phyloP scores from a whole-genome alignment of 2,329 filamentous ascomycete genomes.

The Macroventuria anomochaeta region DNA sequence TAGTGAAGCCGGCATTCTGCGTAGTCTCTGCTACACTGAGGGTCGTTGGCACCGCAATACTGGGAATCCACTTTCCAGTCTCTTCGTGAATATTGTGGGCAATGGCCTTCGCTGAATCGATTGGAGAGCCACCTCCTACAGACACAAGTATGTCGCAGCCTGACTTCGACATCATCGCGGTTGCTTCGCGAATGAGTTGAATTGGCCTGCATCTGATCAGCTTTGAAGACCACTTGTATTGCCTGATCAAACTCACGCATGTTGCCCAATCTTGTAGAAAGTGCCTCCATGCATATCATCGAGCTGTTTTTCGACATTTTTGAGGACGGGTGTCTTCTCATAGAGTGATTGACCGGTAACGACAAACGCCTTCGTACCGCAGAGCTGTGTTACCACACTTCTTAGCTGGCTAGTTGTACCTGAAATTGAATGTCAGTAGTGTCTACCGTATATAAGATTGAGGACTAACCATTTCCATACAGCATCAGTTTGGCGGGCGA shows the following conservation, averaged over 20 bases:
- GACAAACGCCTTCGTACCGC: conserved; percentile 60
- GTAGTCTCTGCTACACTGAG: conserved; percentile 63
- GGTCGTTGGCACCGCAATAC: conserved; percentile 49
- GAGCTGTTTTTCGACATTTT: conserved; percentile 58
- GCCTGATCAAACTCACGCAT: conserved; percentile 56
- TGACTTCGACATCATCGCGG: conserved; percentile 45
- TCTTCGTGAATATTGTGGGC: conserved; percentile 49
- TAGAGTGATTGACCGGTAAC: conserved; percentile 62
- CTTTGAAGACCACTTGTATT: neutral
- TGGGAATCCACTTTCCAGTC: conserved; percentile 48
- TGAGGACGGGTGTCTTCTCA: conserved; percentile 61
- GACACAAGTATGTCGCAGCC: conserved; percentile 44
- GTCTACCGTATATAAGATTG: neutral
- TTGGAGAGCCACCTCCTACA: conserved; percentile 58
- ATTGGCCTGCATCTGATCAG: conserved; percentile 40
- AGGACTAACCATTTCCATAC: conserved; percentile 42
- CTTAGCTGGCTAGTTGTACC: conserved; percentile 44
- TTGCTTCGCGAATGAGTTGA: conserved; percentile 45
- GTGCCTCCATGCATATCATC: conserved; percentile 59
- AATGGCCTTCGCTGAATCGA: conserved; percentile 55
- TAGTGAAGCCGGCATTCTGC: conserved; percentile 60
- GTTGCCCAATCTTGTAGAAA: conserved; percentile 62
- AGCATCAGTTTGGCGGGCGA: conserved; percentile 48
- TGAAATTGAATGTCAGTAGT: conserved; percentile 17
- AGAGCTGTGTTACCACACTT: conserved; percentile 42